Evolutionary conservation across 139 green algal genomes (phyloP), one percentile per base, ranked within the genome.

Genomic region (Chlorella vulgaris): DNA sequence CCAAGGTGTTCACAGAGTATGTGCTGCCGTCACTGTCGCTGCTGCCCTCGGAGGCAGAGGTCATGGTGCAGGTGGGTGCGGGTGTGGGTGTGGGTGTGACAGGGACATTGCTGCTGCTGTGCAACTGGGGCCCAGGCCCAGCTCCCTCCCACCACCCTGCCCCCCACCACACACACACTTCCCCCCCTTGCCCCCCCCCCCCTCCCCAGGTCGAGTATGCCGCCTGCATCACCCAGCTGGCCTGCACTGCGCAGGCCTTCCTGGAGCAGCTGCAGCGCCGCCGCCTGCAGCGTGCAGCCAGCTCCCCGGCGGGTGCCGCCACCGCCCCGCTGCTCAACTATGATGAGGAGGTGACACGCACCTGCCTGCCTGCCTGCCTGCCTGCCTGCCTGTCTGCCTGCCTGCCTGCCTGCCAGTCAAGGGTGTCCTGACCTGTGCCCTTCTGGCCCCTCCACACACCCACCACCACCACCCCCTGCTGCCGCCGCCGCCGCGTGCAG

Each of bases 1-100:
- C 87, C 68, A 93, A 93, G 51, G 81, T 98, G 1, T 97, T 97
- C 78, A 89, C 90, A 22, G 95, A 98, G 84, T 99, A 99, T 85
- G 86, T 99, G 29, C 88, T 99, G 71, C 96, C 96, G 5, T 92
- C 90, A 13, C 84, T 99, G 40, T 95, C 91, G 1, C 80, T 96
- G 67, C 88, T 97, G 43, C 94, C 96, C 22, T 87, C 86, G 29
- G 94, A 99, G 79, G 36, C 73, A 7, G 96, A 99, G 86, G 93
- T 97, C 80, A 71, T 63, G 24, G 93, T 99, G 63, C 84, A 94
- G n/a, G 89, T 96, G 24, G 86, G 10, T 58, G 90, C 61, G 96
- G 94, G 70, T 90, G 90, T 1, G 76, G 70, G 43, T 85, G 76
- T 24, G 33, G 60, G 21, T 28, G 18, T 29, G 69, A 31, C 26